Evolutionary conservation across 2,329 filamentous ascomycete genomes (phyloP), one percentile per base, ranked within the genome.

Genomic region (Cucurbitaria berberidis): DNA sequence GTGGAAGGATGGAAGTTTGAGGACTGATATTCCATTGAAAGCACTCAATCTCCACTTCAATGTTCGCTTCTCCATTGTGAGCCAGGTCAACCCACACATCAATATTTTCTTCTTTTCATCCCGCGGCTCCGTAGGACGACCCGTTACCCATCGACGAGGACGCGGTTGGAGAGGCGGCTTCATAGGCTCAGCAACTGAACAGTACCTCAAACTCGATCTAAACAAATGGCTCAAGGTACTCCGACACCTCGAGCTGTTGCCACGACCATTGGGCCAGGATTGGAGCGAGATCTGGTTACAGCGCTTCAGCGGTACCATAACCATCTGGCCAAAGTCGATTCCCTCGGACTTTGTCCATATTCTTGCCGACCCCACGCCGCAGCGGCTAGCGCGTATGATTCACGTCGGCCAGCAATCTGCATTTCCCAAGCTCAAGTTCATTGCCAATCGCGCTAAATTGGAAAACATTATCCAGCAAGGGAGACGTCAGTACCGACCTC

Each of bases 71-170:
- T 93, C 90, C 60, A 93, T 99, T 60, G 95, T 89, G 45, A 86
- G 83, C 7, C 85, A 87, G 77, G 93, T 97, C 43, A 99, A 99
- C 74, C 95, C 95, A 1, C 95, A 99, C 74, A 93, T 99, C 75
- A 98, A 96, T 68, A 86, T 98, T 24, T 99, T 99, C 82, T 98
- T 99, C 84, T 99, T 98, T 81, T 95, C 90, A 26, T 96, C 93
- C 0, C 86, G 95, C 27, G 95, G 95, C 11, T 89, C 90, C 0
- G 93, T 98, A 9, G 95, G 95, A 5, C 88, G 91, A 46, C 95
- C 95, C 9, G 95, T 98, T 16, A 97, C 93, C 0, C 95, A 99
- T 75, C 89, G 95, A 48, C 89, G 89, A 64, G 95, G 95, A 5
- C 89, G 92, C 41, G 95, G 95, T 50, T 99, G 95, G 95, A 88